Evolutionary conservation across 257 asterid genomes (phyloP), one percentile per base, ranked within the genome.

Genomic region (Ilex asprella): DNA sequence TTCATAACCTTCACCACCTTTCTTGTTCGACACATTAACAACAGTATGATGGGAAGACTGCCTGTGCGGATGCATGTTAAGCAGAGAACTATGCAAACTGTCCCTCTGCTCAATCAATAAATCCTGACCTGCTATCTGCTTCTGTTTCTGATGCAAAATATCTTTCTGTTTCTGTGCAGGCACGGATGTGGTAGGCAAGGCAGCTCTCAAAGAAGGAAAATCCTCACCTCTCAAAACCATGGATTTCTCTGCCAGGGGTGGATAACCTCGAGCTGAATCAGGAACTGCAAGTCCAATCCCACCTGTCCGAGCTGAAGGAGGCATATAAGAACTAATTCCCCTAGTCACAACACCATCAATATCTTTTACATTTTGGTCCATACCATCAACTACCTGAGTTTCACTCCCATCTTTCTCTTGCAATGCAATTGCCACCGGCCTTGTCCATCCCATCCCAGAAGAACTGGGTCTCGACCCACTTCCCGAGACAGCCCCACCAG

Each of bases 161-260:
- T 92, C 96, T 72, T 82, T 89, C 63, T 75, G 92, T 58, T 85
- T 93, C 75, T 72, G 88, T 52, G 83, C 73, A 49, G 81, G 54
- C 63, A 85, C 96, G 10, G 94, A 78, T 10, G 90, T 74, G 30
- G 73, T 79, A 7, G 99, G 96, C 73, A 86, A 77, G 10, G 86
- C 96, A 60, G 93, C 97, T 71, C 81, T 88, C 65, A 93, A 77
- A 63, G 97, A 81, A n/a, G 99, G 99, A 72, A 93, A 93, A 76
- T 93, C 99, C 85, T 93, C 99, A 16, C 99, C 99, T 76, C 89
- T 79, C 89, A 93, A 79, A 65, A 93, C 91, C 66, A 81, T 63
- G 2, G 86, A 78, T 84, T 75, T 93, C 76, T 78, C 88, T 2
- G 67, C 72, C 30, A 85, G 58, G 9, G 73, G 68, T 16, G 75